Evolutionary conservation across 768 basidiomycete species (phyloP).

Genomic region (Rossbeevera mucosa): DNA sequence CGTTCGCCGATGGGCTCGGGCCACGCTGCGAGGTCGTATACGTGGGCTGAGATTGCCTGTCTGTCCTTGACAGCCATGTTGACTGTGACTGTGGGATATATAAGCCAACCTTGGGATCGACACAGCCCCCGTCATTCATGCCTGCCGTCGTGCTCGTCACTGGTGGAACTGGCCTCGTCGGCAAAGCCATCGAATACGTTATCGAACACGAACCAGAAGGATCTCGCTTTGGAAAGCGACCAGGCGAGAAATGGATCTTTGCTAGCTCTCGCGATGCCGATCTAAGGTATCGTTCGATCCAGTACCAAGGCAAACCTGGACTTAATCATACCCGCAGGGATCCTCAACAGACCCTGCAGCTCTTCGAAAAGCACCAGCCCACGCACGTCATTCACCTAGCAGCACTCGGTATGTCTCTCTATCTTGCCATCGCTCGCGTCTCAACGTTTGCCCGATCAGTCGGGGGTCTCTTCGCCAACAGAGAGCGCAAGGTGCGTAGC

Average conservation of each 20-base stretch:
- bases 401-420: conserved; percentile 64
- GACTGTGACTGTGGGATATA: no score
- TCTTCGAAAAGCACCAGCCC: conserved; percentile 90
- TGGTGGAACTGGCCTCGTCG: conserved; percentile 83
- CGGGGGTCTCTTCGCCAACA: conserved; percentile 93
- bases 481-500: conserved; percentile 76
- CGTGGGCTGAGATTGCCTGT: conserved; percentile 48
- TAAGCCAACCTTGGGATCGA: no score
- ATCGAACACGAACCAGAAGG: conserved; percentile 75
- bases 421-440: background rate
- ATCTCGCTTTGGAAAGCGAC: conserved; percentile 69
- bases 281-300: conserved; percentile 70
- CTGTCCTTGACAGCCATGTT: conserved; percentile 43
- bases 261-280: conserved; percentile 76
- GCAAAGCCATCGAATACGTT: conserved; percentile 74
- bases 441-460: conserved; percentile 42
- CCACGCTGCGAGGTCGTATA: conserved; percentile 58
- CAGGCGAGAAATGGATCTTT: conserved; percentile 86
- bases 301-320: no score
- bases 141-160: conserved; percentile 67
- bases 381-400: conserved; percentile 97
- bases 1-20: conserved; percentile 49
- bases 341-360: conserved; percentile 56
- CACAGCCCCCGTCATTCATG: conserved; percentile 16
- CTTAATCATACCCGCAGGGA: no score